These are phyloP conservation scores for Polytolypa hystricis DNA, from an alignment of 2,329 filamentous ascomycete species.

Conservation along the genomic window DNA sequence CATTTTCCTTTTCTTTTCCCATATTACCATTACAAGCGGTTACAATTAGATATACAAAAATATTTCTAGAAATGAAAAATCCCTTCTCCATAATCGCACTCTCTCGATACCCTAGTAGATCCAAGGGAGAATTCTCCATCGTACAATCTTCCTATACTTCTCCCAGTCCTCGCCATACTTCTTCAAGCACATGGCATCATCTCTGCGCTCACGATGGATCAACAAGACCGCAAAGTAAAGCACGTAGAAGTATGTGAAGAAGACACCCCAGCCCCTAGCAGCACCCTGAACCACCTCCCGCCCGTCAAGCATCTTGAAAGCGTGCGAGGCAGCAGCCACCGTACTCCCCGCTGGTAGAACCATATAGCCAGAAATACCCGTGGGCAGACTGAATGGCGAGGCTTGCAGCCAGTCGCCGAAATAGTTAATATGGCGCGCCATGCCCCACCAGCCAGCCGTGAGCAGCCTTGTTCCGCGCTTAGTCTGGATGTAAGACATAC, in stretches of 20 bases:
- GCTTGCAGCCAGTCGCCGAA: slow-evolving; percentile 14
- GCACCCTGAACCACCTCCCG: slow-evolving; percentile 7
- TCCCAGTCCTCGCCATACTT: slow-evolving; percentile 15
- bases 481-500: slow-evolving; percentile 80
- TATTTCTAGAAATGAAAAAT: too few relatives aligned
- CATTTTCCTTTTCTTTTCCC: too few relatives aligned
- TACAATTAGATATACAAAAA: too few relatives aligned
- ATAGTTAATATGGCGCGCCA: slow-evolving; percentile 14
- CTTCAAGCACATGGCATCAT: slow-evolving; percentile 13
- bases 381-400: slow-evolving; percentile 12
- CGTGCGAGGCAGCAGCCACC: not conserved
- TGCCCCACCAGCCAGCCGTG: slow-evolving; percentile 13
- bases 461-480: slow-evolving; percentile 10
- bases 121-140: slow-evolving; percentile 11
- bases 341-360: slow-evolving; percentile 6
- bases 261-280: slow-evolving; percentile 11
- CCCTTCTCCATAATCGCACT: too few relatives aligned
- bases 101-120: slow-evolving; percentile 9
- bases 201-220: slow-evolving; percentile 14
- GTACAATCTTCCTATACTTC: slow-evolving; percentile 11
- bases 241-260: slow-evolving; percentile 14
- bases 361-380: slow-evolving; percentile 13
- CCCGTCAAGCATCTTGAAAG: slow-evolving; percentile 4
- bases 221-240: slow-evolving; percentile 15
- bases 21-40: too few relatives aligned